phyloP scores from a whole-genome alignment of 1,284 basidiomycete genomes.

The Leccinum solheimii region DNA sequence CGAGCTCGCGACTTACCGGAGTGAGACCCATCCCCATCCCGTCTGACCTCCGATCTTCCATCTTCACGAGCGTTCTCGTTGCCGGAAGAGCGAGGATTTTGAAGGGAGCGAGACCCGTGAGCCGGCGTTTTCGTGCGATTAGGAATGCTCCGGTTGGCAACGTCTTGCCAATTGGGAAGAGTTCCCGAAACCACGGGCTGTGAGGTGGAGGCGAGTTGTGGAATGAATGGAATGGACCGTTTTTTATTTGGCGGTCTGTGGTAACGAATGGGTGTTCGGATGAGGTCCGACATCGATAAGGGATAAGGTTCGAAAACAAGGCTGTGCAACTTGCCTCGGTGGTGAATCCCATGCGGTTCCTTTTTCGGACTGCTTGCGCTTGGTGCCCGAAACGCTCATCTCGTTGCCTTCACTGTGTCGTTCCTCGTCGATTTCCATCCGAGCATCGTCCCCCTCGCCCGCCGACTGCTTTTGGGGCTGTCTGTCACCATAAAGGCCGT shows the following conservation, averaged over 20 bases:
- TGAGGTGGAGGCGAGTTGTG: background rate
- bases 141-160: background rate
- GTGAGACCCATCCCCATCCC: background rate
- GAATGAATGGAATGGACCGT: background rate
- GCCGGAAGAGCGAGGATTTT: background rate
- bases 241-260: background rate
- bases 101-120: background rate
- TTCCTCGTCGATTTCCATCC: background rate
- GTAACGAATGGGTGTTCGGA: background rate
- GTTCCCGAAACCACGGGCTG: background rate
- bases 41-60: background rate
- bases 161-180: background rate
- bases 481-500: background rate
- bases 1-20: background rate
- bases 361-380: background rate
- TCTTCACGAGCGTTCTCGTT: background rate
- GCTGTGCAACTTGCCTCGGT: background rate
- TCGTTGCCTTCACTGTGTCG: background rate
- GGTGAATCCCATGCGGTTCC: background rate
- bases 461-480: background rate
- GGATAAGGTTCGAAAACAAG: background rate
- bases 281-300: background rate
- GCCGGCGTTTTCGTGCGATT: background rate
- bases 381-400: background rate
- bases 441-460: background rate